Conservation (phyloP, 192 early-diverging fungal genomes). For the Backusella mclennaniae region DNA sequence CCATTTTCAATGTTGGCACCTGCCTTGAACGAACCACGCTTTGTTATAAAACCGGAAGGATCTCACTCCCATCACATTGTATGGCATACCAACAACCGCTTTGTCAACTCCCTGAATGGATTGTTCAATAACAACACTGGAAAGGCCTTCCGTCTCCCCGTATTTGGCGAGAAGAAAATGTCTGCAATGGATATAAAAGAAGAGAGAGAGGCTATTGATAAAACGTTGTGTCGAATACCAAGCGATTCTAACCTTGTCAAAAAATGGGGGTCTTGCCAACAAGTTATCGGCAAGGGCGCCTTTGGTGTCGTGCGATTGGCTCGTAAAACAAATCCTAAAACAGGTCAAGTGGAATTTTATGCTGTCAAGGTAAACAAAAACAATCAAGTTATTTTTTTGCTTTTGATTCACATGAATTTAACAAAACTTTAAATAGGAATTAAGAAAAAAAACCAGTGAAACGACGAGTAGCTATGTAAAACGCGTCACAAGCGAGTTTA, state of each 20-base stretch:
- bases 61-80: constrained; percentile 22
- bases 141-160: constrained; percentile 20
- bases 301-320: constrained; percentile 44
- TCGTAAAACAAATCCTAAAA: constrained; percentile 40
- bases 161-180: constrained; percentile 28
- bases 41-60: constrained; percentile 13
- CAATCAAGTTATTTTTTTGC: not conserved
- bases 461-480: constrained; percentile 49
- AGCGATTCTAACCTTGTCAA: constrained; percentile 26
- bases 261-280: constrained; percentile 45
- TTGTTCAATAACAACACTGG: constrained; percentile 1
- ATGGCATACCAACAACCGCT: not conserved
- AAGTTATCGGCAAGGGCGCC: constrained; percentile 44
- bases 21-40: constrained; percentile 13
- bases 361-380: constrained; percentile 41
- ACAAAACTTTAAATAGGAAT: constrained; percentile 63
- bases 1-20: not conserved
- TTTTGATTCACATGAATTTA: not conserved
- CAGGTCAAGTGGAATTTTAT: constrained; percentile 37
- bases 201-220: constrained; percentile 20
- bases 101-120: constrained; percentile 17
- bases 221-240: constrained; percentile 8
- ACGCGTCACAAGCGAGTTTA: constrained; percentile 70
- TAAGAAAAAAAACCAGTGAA: constrained; percentile 66
- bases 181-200: not conserved